phyloP scores from a whole-genome alignment of 2,329 filamentous ascomycete genomes.

The Ambrosiella cleistominuta region DNA sequence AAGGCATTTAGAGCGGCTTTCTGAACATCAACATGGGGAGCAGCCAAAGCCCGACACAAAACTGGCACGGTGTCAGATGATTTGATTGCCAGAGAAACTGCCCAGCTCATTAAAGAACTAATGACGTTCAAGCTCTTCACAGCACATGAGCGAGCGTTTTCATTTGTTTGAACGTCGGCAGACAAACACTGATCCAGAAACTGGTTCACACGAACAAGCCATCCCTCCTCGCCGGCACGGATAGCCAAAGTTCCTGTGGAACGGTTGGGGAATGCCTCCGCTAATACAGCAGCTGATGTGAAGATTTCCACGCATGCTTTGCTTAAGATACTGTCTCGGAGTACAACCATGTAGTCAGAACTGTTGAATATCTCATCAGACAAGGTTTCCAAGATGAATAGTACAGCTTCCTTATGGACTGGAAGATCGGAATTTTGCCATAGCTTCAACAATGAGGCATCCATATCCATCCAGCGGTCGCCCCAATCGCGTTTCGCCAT shows the following conservation, averaged over 20 bases:
- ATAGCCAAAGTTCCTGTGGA: constrained; percentile 46
- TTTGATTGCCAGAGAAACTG: constrained; percentile 64
- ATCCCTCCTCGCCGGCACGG: constrained; percentile 66
- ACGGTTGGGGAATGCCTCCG: constrained; percentile 58
- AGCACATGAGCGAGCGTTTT: constrained; percentile 51
- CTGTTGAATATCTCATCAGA: constrained; percentile 88
- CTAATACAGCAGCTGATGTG: constrained; percentile 58
- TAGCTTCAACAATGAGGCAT: constrained; percentile 59
- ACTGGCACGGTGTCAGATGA: constrained; percentile 51
- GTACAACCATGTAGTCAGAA: constrained; percentile 69
- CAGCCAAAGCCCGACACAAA: constrained; percentile 54
- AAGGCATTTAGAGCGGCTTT: constrained; percentile 67
- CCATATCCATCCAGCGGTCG: constrained; percentile 91
- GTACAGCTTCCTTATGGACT: constrained; percentile 65
- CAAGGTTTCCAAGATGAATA: constrained; percentile 75
- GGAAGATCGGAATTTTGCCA: constrained; percentile 54
- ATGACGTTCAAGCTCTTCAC: constrained; percentile 63
- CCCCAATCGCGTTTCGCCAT: constrained; percentile 86
- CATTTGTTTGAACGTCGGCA: constrained; percentile 44
- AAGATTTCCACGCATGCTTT: constrained; percentile 88
- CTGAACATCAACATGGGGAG: constrained; percentile 52
- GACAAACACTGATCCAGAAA: constrained; percentile 59
- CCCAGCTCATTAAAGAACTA: constrained; percentile 69
- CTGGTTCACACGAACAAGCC: constrained; percentile 60
- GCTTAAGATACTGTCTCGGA: constrained; percentile 70